Conservation (phyloP, 2,329 filamentous ascomycete genomes). For the Botrytis squamosa region DNA sequence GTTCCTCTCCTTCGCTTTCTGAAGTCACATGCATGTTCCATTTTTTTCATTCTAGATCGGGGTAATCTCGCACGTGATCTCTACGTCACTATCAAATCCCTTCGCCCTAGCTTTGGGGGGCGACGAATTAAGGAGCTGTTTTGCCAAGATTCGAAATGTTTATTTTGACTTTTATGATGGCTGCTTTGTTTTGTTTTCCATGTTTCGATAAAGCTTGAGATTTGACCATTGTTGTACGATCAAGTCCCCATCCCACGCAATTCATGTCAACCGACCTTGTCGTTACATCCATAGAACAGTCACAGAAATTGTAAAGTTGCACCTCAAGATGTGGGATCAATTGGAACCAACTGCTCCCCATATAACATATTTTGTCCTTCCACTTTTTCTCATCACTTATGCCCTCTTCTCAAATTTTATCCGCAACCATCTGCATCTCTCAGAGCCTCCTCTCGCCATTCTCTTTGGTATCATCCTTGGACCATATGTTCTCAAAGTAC, state of each 20-base stretch:
- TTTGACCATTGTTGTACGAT: background rate
- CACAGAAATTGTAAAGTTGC: background rate
- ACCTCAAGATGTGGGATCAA: slow-evolving; percentile 47
- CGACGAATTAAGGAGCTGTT: background rate
- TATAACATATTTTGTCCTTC: slow-evolving; percentile 57
- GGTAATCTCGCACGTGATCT: background rate
- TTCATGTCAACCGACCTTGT: background rate
- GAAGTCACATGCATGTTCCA: background rate
- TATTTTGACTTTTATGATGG: background rate
- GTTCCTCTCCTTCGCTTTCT: background rate
- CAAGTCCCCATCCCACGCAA: background rate
- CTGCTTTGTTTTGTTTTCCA: background rate
- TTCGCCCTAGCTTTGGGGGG: background rate
- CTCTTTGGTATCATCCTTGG: slow-evolving; percentile 70
- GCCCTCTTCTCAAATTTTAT: slow-evolving; percentile 59
- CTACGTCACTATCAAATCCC: background rate
- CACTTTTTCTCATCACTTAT: slow-evolving; percentile 57
- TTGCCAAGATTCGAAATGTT: background rate
- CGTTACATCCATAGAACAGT: too few relatives aligned
- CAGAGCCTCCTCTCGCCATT: slow-evolving; percentile 60
- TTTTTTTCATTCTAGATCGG: background rate
- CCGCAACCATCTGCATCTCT: slow-evolving; percentile 58
- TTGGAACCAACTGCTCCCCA: slow-evolving; percentile 55
- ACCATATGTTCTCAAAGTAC: slow-evolving; percentile 63
- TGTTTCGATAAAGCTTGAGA: background rate